A percentile compares a stretch with the other conserved stretches of the same genome.
Evolutionary conservation across 2,329 filamentous ascomycete genomes (phyloP).

Genomic region (Rachicladosporium sp.): DNA sequence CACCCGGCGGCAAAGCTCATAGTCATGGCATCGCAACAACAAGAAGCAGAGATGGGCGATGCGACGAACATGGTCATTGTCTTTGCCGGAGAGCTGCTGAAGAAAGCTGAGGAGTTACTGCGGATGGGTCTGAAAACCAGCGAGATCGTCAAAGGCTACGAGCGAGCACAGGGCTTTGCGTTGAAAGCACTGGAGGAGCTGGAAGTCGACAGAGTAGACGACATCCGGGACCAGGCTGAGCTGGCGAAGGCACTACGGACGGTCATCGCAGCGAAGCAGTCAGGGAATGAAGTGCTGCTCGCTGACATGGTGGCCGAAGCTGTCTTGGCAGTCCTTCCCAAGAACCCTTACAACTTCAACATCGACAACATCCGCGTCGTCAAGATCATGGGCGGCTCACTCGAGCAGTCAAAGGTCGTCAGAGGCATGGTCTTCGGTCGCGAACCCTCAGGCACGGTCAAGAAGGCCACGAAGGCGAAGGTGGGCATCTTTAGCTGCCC

Average conservation of each 20-base stretch:
- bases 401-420: conserved; percentile 88
- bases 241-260: conserved; percentile 92
- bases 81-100: conserved; percentile 84
- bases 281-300: conserved; percentile 79
- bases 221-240: conserved; percentile 68
- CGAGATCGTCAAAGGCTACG: conserved; percentile 91
- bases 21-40: conserved; percentile 98
- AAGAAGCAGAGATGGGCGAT: conserved; percentile 98
- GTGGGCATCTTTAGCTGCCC: conserved; percentile 94
- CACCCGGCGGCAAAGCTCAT: conserved; percentile 95
- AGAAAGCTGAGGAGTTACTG: conserved; percentile 92
- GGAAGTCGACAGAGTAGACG: conserved; percentile 77
- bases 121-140: conserved; percentile 97
- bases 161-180: conserved; percentile 83
- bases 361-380: conserved; percentile 98
- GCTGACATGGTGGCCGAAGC: conserved; percentile 77
- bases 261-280: conserved; percentile 93
- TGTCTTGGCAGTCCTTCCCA: conserved; percentile 77
- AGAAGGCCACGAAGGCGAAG: conserved; percentile 87
- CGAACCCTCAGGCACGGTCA: conserved; percentile 78
- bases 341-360: conserved; percentile 93
- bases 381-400: conserved; percentile 96
- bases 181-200: conserved; percentile 71
- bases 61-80: conserved; percentile 96
- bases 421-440: conserved; percentile 98